A percentile compares a stretch with the other conserved stretches of the same genome.
Conservation (phyloP, 495 filamentous ascomycete species). For the Penicillium angulare region DNA sequence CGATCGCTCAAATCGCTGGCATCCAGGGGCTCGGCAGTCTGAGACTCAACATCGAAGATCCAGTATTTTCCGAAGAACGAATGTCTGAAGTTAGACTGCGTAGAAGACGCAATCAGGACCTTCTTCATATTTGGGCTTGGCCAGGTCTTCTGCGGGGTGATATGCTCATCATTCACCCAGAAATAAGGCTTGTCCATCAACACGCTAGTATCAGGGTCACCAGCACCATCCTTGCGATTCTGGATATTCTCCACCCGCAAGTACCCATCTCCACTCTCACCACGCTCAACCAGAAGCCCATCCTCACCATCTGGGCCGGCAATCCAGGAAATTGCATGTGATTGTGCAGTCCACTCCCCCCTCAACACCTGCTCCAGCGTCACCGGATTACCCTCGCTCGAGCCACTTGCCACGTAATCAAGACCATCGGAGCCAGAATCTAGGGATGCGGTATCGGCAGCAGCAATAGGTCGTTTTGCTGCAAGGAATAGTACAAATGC, state of each 20-base stretch:
- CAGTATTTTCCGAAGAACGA: conserved; percentile 84
- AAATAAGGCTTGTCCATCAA: conserved; percentile 73
- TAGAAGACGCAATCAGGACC: conserved; percentile 73
- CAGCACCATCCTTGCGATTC: conserved; percentile 44
- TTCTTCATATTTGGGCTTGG: conserved; percentile 82
- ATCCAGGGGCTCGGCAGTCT: conserved; percentile 75
- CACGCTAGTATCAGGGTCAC: conserved; percentile 51
- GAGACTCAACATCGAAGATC: conserved; percentile 88
- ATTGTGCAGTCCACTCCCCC: conserved; percentile 66
- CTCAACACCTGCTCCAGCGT: conserved; percentile 76
- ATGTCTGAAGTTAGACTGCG: conserved; percentile 78
- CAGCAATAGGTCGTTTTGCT: conserved; percentile 34
- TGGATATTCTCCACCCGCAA: conserved; percentile 87
- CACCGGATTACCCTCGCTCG: conserved; percentile 71
- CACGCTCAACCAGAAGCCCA: conserved; percentile 73
- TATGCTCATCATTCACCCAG: conserved; percentile 47
- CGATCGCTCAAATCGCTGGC: conserved; percentile 62
- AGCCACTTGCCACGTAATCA: conserved; percentile 60
- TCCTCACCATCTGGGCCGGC: conserved; percentile 81
- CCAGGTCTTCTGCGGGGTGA: conserved; percentile 58
- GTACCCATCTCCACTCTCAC: conserved; percentile 59
- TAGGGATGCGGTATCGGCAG: conserved; percentile 19
- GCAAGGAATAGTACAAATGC: conserved; percentile 74
- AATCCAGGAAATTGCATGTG: conserved; percentile 84
- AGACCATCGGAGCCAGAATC: conserved; percentile 47